phyloP scores from a whole-genome alignment of 768 basidiomycete genomes.

The Tubosaeta sp. region DNA sequence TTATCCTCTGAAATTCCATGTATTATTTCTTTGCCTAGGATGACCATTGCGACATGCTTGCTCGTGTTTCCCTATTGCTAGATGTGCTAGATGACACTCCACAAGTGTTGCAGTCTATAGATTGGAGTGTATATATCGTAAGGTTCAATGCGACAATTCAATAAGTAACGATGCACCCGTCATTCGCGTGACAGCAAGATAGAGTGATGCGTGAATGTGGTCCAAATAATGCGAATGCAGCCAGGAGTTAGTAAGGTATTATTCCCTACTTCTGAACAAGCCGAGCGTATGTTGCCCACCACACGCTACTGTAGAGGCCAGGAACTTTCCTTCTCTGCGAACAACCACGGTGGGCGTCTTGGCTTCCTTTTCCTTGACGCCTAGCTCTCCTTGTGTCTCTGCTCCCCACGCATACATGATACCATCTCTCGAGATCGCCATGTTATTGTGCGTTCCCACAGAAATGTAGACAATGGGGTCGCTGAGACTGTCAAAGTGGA shows the following conservation, averaged over 20 bases:
- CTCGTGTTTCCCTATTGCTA: no score
- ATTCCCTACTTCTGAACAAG: slow-evolving; percentile 60
- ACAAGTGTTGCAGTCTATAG: not conserved
- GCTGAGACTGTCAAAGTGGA: slow-evolving; percentile 57
- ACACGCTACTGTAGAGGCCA: slow-evolving; percentile 51
- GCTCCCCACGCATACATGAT: slow-evolving; percentile 76
- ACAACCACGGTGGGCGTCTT: slow-evolving; percentile 65
- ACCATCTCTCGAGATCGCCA: slow-evolving; percentile 63
- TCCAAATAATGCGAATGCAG: slow-evolving; percentile 17
- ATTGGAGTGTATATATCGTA: slow-evolving; percentile 10
- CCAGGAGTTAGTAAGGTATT: slow-evolving; percentile 7
- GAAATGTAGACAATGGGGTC: slow-evolving; percentile 66
- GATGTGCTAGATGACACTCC: no score
- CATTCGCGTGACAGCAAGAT: slow-evolving; percentile 14
- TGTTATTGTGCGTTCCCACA: slow-evolving; percentile 67
- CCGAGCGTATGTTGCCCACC: slow-evolving; percentile 79
- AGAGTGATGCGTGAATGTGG: slow-evolving; percentile 12
- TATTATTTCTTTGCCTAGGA: no score
- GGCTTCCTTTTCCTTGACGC: slow-evolving; percentile 57
- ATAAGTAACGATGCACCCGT: slow-evolving; percentile 15
- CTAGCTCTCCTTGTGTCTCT: slow-evolving; percentile 74
- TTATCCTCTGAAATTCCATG: no score
- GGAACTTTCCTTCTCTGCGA: slow-evolving; percentile 63
- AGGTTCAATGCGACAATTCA: slow-evolving; percentile 15
- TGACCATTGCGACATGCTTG: no score